Percentiles rank a stretch among this genome's conserved stretches.
phyloP scores from a whole-genome alignment of 1,284 basidiomycete genomes.

The Sporisorium reilianum region DNA sequence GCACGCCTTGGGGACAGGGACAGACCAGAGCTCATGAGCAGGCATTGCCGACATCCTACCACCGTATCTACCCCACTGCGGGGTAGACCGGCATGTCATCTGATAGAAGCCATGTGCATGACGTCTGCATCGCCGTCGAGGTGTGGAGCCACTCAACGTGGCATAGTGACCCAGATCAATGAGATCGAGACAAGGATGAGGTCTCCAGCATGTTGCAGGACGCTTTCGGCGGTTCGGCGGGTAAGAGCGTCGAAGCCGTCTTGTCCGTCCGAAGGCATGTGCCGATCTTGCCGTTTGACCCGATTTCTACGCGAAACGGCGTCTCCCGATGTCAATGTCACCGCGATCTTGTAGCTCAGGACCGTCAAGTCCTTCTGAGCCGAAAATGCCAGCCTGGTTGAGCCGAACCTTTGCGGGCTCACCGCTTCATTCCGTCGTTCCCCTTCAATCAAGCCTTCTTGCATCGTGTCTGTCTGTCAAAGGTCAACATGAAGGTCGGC shows the following conservation, averaged over 20 bases:
- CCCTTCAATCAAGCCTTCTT: too few species aligned
- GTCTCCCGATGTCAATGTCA: neutral
- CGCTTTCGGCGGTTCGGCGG: neutral
- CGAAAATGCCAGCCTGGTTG: slow-evolving; percentile 1
- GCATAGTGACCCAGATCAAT: slow-evolving; percentile 1
- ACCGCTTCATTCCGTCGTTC: neutral
- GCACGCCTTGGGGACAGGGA: neutral
- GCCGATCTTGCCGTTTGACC: neutral
- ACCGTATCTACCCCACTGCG: slow-evolving; percentile 24
- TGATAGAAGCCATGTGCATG: slow-evolving; percentile 11
- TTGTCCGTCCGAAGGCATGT: slow-evolving; percentile 5
- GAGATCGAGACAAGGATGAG: neutral
- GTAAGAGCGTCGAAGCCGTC: slow-evolving; percentile 15
- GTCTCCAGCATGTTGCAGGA: neutral
- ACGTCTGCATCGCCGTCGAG: slow-evolving; percentile 4
- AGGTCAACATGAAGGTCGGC: too few species aligned
- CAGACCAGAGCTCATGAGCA: neutral
- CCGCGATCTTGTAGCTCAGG: neutral
- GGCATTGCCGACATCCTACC: neutral
- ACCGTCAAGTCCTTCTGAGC: slow-evolving; percentile 28
- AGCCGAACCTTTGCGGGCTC: neutral
- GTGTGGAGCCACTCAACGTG: neutral
- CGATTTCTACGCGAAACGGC: slow-evolving; percentile 1
- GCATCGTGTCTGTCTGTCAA: too few species aligned
- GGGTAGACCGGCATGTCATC: slow-evolving; percentile 11